Evolutionary conservation across 257 asterid species (phyloP).

Genomic region (Solanum rostratum): DNA sequence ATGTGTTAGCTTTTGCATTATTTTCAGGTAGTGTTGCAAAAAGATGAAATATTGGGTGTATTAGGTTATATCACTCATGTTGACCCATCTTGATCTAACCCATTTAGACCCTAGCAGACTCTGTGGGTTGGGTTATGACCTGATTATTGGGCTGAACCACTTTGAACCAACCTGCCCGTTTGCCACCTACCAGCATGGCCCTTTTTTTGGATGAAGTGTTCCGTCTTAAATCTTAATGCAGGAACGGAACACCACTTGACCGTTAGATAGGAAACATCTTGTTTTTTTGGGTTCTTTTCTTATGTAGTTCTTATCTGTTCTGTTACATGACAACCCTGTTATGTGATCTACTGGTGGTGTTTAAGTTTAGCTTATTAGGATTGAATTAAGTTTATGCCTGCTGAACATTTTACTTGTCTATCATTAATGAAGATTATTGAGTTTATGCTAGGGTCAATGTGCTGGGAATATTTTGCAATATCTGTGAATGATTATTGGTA

Average conservation of each 20-base stretch:
- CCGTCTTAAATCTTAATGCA: neutral
- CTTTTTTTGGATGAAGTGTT: neutral
- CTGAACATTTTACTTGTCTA: neutral
- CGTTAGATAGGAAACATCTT: neutral
- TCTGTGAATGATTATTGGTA: neutral
- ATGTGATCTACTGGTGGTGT: neutral
- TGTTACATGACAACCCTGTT: neutral
- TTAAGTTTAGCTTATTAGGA: neutral
- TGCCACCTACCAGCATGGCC: constrained; percentile 23
- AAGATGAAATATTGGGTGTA: neutral
- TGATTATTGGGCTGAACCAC: neutral
- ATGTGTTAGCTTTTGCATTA: neutral
- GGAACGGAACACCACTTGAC: neutral
- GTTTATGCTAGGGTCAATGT: neutral
- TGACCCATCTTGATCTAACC: neutral
- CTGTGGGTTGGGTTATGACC: neutral
- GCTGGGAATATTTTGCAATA: neutral
- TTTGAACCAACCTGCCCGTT: neutral
- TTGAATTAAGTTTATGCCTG: neutral
- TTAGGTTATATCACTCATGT: neutral
- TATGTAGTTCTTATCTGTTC: neutral
- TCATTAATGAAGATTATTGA: neutral
- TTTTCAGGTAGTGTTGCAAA: neutral
- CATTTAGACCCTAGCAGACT: neutral
- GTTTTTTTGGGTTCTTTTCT: no score